Conservation (phyloP, 108 stramenopile species). For the Cyclotella cryptica region DNA sequence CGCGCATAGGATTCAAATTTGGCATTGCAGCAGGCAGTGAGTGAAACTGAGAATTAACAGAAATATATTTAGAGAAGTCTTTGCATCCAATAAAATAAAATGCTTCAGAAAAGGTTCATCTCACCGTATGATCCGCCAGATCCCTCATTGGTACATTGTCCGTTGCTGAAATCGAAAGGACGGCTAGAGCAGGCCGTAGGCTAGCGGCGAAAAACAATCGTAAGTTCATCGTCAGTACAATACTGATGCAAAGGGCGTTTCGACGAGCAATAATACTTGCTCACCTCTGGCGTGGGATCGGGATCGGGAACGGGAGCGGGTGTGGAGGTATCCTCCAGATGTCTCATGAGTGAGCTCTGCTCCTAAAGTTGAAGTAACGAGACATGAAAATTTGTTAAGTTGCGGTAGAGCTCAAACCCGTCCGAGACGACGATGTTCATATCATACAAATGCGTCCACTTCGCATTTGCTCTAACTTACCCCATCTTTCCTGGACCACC, state of each 20-base stretch:
- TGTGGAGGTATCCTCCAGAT: not conserved
- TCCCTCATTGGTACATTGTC: slow-evolving; percentile 1
- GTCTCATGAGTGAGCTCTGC: not conserved
- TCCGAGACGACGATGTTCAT: too few species aligned
- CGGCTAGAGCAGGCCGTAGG: not conserved
- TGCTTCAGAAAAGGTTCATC: not conserved
- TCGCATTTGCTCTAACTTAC: too few species aligned
- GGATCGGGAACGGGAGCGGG: not conserved
- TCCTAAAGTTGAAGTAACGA: not conserved
- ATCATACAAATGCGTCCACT: too few species aligned
- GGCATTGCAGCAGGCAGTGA: not conserved
- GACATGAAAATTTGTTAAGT: too few species aligned
- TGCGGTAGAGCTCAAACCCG: too few species aligned
- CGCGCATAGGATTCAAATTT: not conserved
- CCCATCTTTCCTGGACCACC: too few species aligned
- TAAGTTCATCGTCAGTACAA: not conserved
- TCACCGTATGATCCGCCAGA: slow-evolving; percentile 4
- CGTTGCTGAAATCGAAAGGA: slow-evolving; percentile 1
- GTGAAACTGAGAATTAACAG: not conserved
- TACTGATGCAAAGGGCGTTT: not conserved
- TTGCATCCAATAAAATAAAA: not conserved
- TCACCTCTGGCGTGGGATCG: not conserved
- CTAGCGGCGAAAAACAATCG: not conserved
- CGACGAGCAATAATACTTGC: not conserved
- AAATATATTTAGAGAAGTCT: not conserved